Conservation (phyloP, 257 asterid genomes). For the Gardenia jasminoides region DNA sequence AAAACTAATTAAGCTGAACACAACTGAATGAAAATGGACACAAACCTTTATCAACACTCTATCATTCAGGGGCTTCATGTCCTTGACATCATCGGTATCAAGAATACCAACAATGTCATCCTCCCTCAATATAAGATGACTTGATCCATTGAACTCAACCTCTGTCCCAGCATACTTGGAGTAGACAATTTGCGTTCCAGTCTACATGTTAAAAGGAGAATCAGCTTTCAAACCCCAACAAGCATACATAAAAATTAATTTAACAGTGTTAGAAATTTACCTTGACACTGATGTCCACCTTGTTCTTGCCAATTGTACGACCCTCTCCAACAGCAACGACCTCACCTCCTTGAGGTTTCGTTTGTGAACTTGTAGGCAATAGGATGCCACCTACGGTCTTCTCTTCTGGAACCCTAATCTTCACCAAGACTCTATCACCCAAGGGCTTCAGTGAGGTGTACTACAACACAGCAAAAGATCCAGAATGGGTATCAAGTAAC, state of each 20-base stretch:
- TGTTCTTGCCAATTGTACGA: conserved; percentile 68
- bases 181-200: conserved; percentile 78
- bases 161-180: conserved; percentile 97
- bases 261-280: conserved; percentile 27
- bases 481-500: not conserved
- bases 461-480: conserved; percentile 34
- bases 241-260: not conserved
- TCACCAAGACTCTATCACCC: conserved; percentile 91
- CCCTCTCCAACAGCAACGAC: conserved; percentile 97
- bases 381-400: conserved; percentile 86
- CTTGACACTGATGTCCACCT: conserved; percentile 75
- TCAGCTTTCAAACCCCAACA: not conserved
- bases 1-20: not conserved
- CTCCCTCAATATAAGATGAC: conserved; percentile 85
- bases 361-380: conserved; percentile 69
- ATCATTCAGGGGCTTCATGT: conserved; percentile 84
- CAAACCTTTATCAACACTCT: conserved; percentile 84
- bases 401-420: conserved; percentile 77
- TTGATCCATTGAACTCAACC: conserved; percentile 79
- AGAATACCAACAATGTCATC: conserved; percentile 90
- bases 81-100: conserved; percentile 81
- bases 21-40: not conserved
- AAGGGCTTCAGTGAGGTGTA: conserved; percentile 92
- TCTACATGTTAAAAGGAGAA: conserved; percentile 33
- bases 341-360: conserved; percentile 84